These are phyloP conservation scores for Fraxinus dipetala DNA, from an alignment of 305 asterid genomes.

Conservation along the genomic window DNA sequence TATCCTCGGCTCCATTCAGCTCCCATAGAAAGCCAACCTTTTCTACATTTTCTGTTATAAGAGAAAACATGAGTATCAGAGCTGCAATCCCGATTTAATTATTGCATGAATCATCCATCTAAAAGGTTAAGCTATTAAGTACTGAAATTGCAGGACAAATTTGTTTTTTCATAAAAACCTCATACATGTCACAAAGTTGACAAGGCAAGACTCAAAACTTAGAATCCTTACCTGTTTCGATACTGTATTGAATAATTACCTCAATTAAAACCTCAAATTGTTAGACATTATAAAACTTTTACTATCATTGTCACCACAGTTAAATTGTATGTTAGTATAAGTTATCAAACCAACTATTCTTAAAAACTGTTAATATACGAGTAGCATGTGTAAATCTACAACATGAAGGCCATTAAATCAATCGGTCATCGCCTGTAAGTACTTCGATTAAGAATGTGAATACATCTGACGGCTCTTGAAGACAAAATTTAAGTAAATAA, in stretches of 20 bases:
- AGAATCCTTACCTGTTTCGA: neutral
- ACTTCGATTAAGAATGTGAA: neutral
- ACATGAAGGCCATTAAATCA: neutral
- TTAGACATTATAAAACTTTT: neutral
- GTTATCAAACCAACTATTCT: neutral
- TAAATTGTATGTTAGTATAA: neutral
- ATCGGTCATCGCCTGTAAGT: neutral
- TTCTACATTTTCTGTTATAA: constrained; percentile 46
- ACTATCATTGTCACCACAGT: neutral
- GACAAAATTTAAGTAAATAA: neutral
- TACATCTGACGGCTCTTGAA: neutral
- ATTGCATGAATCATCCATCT: neutral
- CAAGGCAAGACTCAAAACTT: neutral
- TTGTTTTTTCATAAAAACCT: neutral
- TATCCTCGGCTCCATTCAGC: constrained; percentile 78
- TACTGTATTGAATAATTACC: neutral
- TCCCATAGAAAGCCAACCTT: constrained; percentile 65
- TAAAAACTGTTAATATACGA: neutral
- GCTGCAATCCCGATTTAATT: neutral
- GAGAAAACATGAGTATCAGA: neutral
- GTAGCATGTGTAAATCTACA: neutral
- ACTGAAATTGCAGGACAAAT: neutral
- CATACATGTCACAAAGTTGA: neutral
- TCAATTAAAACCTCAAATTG: neutral
- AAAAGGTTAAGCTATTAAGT: neutral